phyloP scores from a whole-genome alignment of 129 eudicot species.

The Artemisia tridentata region DNA sequence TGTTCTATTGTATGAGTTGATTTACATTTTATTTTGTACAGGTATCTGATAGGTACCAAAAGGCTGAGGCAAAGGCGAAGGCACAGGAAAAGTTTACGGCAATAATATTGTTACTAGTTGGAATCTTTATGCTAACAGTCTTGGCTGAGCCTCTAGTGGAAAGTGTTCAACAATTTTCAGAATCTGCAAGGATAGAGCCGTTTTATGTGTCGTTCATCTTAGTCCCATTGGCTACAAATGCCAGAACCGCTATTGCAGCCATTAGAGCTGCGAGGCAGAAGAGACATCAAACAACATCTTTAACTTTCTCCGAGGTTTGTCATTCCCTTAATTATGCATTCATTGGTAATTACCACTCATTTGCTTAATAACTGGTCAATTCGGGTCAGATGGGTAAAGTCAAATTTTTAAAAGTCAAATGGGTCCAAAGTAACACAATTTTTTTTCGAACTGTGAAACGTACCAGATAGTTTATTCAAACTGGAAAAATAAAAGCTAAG shows the following conservation, averaged over 20 bases:
- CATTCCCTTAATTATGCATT: conserved; percentile 6
- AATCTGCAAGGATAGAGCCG: conserved; percentile 37
- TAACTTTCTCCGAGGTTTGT: conserved; percentile 68
- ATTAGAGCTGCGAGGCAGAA: conserved; percentile 41
- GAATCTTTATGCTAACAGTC: conserved; percentile 42
- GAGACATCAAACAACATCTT: conserved; percentile 45
- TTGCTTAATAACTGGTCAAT: too few species aligned
- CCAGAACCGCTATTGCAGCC: conserved; percentile 51
- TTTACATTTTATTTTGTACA: neutral
- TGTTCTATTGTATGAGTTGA: neutral
- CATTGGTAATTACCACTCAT: neutral
- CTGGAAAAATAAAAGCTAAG: too few species aligned
- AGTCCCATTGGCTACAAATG: conserved; percentile 64
- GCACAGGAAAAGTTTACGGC: conserved; percentile 32
- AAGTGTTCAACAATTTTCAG: conserved; percentile 48
- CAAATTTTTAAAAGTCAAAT: too few species aligned
- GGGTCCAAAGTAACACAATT: too few species aligned
- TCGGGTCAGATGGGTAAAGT: too few species aligned
- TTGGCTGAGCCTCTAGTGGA: conserved; percentile 64
- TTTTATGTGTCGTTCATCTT: conserved; percentile 57
- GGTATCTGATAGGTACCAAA: conserved; percentile 24
- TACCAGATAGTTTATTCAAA: too few species aligned
- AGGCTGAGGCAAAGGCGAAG: conserved; percentile 42
- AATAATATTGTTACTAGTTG: conserved; percentile 36
- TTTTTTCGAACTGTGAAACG: too few species aligned